Conservation (phyloP, 2,329 filamentous ascomycete genomes). For the Pseudogymnoascus sp. region DNA sequence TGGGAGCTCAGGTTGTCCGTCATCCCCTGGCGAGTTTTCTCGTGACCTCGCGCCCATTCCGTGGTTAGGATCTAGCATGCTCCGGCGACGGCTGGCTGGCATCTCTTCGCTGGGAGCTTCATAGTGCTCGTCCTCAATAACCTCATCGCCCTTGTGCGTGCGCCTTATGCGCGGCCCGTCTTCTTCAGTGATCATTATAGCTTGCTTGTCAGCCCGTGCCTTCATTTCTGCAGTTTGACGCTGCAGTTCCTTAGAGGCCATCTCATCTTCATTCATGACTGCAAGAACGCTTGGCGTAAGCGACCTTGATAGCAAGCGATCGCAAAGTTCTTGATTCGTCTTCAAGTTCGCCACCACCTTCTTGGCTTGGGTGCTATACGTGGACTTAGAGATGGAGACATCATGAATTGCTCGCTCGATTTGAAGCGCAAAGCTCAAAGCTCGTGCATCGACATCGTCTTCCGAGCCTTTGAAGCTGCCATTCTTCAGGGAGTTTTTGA, state of each 20-base stretch:
- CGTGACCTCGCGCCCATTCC: constrained; percentile 27
- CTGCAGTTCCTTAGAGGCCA: constrained; percentile 86
- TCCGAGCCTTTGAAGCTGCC: constrained; percentile 55
- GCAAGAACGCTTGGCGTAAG: constrained; percentile 69
- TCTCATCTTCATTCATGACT: constrained; percentile 82
- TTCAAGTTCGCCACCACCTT: constrained; percentile 81
- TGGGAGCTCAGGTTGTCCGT: constrained; percentile 20
- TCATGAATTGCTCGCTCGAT: constrained; percentile 66
- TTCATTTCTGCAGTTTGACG: constrained; percentile 68
- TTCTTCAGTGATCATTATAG: constrained; percentile 69
- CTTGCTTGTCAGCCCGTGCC: constrained; percentile 71
- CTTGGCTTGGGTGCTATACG: constrained; percentile 58
- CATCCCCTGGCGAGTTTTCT: constrained; percentile 30
- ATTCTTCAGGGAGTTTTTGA: constrained; percentile 59
- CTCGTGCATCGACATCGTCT: constrained; percentile 55
- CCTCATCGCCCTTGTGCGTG: constrained; percentile 91
- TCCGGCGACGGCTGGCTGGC: constrained; percentile 30
- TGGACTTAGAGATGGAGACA: constrained; percentile 43
- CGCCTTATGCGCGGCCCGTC: constrained; percentile 71
- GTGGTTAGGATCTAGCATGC: constrained; percentile 30
- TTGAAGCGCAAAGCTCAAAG: constrained; percentile 64
- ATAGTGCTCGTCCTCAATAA: constrained; percentile 66
- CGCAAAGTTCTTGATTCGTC: constrained; percentile 71
- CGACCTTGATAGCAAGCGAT: constrained; percentile 63
- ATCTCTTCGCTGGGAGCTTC: constrained; percentile 30